A percentile compares a stretch with the other conserved stretches of the same genome.
Conservation (phyloP, 768 basidiomycete species). For the Fibroporia radiculosa region DNA sequence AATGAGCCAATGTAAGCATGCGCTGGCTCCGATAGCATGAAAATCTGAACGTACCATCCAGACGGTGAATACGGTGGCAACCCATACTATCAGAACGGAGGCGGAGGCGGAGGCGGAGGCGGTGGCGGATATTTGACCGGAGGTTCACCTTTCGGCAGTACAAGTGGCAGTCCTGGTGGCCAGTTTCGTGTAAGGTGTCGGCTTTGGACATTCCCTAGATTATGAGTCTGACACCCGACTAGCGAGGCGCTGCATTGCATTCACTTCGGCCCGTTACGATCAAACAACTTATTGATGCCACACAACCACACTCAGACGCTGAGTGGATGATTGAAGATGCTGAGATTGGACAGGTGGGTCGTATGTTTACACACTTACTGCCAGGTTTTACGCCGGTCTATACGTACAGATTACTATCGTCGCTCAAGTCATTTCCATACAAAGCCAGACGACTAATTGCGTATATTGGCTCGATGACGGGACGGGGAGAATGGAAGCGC, state of each 20-base stretch:
- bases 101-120: conserved; percentile 29
- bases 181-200: conserved; percentile 20
- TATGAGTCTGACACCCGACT: conserved; percentile 6
- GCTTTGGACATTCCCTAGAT: not conserved
- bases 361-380: not conserved
- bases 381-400: too few relatives aligned
- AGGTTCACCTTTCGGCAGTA: conserved; percentile 51
- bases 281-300: conserved; percentile 65
- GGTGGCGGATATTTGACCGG: conserved; percentile 55
- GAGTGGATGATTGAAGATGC: conserved; percentile 80
- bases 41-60: not conserved
- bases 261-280: conserved; percentile 71
- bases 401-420: conserved; percentile 57
- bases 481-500: conserved; percentile 67
- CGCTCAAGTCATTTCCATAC: conserved; percentile 61
- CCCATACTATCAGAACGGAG: conserved; percentile 33
- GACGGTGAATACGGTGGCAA: conserved; percentile 23
- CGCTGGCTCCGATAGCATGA: not conserved
- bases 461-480: conserved; percentile 83
- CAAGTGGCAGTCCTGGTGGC: conserved; percentile 54
- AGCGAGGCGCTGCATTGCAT: conserved; percentile 33
- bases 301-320: conserved; percentile 81
- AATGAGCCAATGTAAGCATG: conserved; percentile 40
- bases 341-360: conserved; percentile 70
- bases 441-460: conserved; percentile 71